Conservation (phyloP, 2,329 filamentous ascomycete species). For the Fusarium sp. region DNA sequence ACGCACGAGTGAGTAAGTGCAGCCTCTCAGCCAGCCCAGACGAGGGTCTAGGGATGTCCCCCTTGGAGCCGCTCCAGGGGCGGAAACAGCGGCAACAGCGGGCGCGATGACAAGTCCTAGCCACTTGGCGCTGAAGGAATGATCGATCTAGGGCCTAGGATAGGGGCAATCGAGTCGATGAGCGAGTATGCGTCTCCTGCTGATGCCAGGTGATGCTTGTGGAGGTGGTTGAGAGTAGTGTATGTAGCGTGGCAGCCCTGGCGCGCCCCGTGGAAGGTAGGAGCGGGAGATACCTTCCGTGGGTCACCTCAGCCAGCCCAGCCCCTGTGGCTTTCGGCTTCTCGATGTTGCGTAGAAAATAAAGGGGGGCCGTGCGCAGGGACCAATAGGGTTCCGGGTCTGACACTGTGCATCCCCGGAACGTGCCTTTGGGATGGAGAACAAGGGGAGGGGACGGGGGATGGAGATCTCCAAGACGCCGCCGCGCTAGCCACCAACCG, state of each 20-base stretch:
- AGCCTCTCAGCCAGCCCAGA: not conserved
- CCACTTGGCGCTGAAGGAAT: conserved; percentile 13
- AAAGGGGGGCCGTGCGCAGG: conserved; percentile 23
- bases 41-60: conserved; percentile 14
- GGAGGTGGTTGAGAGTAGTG: not conserved
- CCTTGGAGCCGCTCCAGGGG: conserved; percentile 16
- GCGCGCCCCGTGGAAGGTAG: not conserved
- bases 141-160: not conserved
- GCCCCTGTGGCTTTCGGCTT: conserved; percentile 14
- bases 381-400: conserved; percentile 10
- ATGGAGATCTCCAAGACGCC: not conserved
- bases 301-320: not conserved
- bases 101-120: not conserved
- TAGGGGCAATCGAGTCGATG: not conserved
- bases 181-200: not conserved
- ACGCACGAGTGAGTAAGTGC: not conserved
- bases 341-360: conserved; percentile 12
- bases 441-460: not conserved
- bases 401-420: conserved; percentile 18
- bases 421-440: not conserved
- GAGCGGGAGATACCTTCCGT: not conserved
- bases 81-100: not conserved
- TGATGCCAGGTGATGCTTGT: not conserved
- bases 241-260: not conserved
- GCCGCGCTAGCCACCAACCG: not conserved